Conservation (phyloP, 1,284 basidiomycete species). For the Puccinia triticina region DNA sequence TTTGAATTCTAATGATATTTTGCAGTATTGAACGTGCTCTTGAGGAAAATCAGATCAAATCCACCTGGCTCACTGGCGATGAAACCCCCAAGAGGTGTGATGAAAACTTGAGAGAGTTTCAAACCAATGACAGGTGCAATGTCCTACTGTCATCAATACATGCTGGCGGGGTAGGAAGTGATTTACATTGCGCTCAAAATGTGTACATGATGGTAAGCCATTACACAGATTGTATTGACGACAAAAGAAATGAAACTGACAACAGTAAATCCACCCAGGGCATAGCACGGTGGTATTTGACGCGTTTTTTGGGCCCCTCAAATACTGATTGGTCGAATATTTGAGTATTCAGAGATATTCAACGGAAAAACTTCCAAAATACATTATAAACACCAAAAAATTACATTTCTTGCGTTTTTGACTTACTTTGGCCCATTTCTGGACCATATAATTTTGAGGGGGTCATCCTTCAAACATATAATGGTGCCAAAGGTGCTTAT, state of each 20-base stretch:
- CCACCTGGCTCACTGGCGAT: not conserved
- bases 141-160: slow-evolving; percentile 1
- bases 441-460: no score
- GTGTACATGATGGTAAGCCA: not conserved
- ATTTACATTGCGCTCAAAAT: slow-evolving; percentile 15
- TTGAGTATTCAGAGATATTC: no score
- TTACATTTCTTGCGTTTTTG: no score
- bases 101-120: not conserved
- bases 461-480: no score
- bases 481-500: no score
- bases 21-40: not conserved
- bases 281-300: no score
- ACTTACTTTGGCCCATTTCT: no score
- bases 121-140: not conserved
- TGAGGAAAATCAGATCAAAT: slow-evolving; percentile 9
- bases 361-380: no score
- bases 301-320: no score
- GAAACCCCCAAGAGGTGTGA: not conserved
- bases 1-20: not conserved
- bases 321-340: no score
- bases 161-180: slow-evolving; percentile 3
- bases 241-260: no score
- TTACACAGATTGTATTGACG: not conserved
- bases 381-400: no score
- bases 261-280: not conserved